phyloP scores from a whole-genome alignment of 1,139 yeast genomes.

The Pichia kudriavzevii region DNA sequence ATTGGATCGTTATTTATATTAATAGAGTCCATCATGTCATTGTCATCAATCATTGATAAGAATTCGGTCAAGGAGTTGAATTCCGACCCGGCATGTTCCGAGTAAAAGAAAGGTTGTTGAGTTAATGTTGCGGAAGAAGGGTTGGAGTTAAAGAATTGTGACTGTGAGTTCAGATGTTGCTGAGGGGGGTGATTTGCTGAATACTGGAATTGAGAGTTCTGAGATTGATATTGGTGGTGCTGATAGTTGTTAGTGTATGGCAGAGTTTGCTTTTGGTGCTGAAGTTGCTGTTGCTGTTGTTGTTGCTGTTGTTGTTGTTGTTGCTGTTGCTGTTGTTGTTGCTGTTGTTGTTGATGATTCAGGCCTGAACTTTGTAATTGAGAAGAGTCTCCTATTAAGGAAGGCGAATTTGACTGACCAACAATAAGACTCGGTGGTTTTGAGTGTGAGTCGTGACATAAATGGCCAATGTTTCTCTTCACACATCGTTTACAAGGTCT shows the following conservation, averaged over 20 bases:
- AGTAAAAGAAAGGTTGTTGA: slow-evolving; percentile 72
- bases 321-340: background rate
- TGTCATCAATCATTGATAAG: slow-evolving; percentile 83
- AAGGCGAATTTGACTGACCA: background rate
- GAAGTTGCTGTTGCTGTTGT: background rate
- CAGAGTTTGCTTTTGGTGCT: background rate
- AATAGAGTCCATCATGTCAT: slow-evolving; percentile 50
- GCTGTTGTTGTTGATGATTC: slow-evolving; percentile 2
- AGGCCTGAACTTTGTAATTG: too few species aligned
- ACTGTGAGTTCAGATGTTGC: too few species aligned
- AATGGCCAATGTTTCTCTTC: slow-evolving; percentile 80
- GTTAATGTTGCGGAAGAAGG: slow-evolving; percentile 33
- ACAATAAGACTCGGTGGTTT: slow-evolving; percentile 24
- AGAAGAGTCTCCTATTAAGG: too few species aligned
- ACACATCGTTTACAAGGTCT: slow-evolving; percentile 87
- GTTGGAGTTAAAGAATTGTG: background rate
- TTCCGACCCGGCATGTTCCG: slow-evolving; percentile 92
- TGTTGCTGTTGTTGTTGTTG: background rate
- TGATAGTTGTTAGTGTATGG: too few species aligned
- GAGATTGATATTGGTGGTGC: background rate
- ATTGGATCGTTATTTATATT: slow-evolving; percentile 29
- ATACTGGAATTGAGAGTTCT: slow-evolving; percentile 1
- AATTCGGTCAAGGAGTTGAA: slow-evolving; percentile 87
- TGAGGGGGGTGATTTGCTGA: too few species aligned
- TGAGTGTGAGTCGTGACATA: slow-evolving; percentile 76